Conservation (phyloP, 2,329 filamentous ascomycete species). For the Trichoderma cornu-damae region DNA sequence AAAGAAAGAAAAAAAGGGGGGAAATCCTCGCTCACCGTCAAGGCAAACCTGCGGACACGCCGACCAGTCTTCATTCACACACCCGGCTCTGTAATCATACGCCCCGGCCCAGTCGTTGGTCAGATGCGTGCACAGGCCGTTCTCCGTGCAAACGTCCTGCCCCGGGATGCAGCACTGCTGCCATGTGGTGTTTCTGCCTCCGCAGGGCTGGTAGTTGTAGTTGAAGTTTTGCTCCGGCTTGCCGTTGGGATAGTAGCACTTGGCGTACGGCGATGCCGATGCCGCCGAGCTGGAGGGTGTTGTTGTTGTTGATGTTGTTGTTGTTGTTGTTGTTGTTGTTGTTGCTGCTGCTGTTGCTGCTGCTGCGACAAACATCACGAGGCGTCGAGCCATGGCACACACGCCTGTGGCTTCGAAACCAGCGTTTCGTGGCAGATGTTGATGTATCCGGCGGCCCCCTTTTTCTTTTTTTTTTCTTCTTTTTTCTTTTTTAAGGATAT, state of each 20-base stretch:
- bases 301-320: neutral
- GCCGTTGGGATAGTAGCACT: constrained; percentile 7
- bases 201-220: constrained; percentile 1
- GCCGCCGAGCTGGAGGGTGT: no score
- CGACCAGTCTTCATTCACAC: constrained; percentile 7
- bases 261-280: neutral
- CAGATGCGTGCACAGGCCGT: neutral
- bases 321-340: neutral
- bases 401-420: no score
- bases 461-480: no score
- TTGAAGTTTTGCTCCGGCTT: neutral
- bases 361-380: neutral
- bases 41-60: constrained; percentile 3
- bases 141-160: neutral
- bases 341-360: neutral
- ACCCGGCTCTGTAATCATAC: constrained; percentile 1
- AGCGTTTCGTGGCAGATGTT: no score
- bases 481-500: no score
- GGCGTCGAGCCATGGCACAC: neutral
- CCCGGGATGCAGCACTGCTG: neutral
- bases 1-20: no score
- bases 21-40: constrained; percentile 3
- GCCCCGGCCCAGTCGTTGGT: neutral
- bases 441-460: no score
- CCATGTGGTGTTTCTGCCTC: neutral